Percentiles rank a stretch among this genome's conserved stretches.
Conservation (phyloP, 441 rosid species). For the Populus hybrid region DNA sequence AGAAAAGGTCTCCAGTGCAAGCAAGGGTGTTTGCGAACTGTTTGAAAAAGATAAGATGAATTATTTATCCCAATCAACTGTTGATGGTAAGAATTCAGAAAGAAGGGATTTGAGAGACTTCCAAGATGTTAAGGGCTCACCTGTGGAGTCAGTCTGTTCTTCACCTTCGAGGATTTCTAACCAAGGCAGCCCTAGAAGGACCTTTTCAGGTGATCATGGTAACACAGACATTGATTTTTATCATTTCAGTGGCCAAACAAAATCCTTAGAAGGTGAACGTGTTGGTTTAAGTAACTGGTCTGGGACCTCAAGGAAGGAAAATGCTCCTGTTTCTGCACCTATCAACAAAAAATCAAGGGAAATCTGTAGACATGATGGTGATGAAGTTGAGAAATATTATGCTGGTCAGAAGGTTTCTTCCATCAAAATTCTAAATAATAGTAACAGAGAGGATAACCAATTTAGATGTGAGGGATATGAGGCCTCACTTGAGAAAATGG, state of each 20-base stretch:
- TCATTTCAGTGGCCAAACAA: background rate
- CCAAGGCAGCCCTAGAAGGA: background rate
- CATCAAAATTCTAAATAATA: background rate
- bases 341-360: background rate
- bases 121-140: background rate
- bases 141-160: constrained; percentile 1
- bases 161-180: background rate
- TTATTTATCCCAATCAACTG: background rate
- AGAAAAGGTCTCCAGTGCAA: background rate
- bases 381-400: background rate
- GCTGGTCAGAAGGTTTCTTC: background rate
- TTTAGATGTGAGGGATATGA: background rate
- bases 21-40: background rate
- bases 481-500: background rate
- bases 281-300: background rate
- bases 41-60: background rate
- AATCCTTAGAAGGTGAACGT: background rate
- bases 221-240: background rate
- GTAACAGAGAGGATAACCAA: background rate
- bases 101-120: background rate
- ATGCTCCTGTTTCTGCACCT: background rate
- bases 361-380: background rate
- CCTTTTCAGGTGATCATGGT: background rate
- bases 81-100: background rate
- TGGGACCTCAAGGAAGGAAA: background rate